Base-by-base conservation (phyloP, 2,329 filamentous ascomycete species). In the Fusarium lateritium region DNA sequence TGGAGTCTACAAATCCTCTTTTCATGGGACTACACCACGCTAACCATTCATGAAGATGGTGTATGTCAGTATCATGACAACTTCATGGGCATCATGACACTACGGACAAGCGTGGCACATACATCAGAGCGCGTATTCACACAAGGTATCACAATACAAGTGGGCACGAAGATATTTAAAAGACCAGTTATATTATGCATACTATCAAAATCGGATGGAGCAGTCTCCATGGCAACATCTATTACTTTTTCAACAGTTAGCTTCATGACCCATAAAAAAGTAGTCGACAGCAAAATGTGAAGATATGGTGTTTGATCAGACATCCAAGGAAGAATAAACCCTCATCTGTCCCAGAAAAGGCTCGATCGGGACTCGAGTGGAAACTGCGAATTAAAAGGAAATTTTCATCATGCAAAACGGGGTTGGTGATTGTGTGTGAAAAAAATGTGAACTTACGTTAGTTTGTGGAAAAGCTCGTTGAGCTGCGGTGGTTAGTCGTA, bases 301-400 rank as follows among this genome's bases (percentile, higher is more conserved):
- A 61, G 46, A 45, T 51, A 49, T 40, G 36, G 67, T 76, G 70
- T 77, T 74, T 74, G 69, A 82, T 91, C 88, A 91, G 89, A 91
- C 90, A 92, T 92, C 90, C 89, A 92, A 92, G 89, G 89, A 92
- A 91, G 89, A 77, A 78, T 83, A 79, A 78, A 79, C 89, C 85
- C 86, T 92, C 90, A 92, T 90, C 77, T 90, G 83, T 86, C 87
- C 85, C 86, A 82, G 81, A 82, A 83, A 85, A 88, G 89, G 89
- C 89, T 91, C 88, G 79, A 70, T 79, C 82, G 85, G 85, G 86
- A 86, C 89, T 92, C 89, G 85, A 92, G 91, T 92, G 91, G 89
- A 94, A 94, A 94, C 91, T 94, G 91, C 91, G 91, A 94, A 93
- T 92, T 85, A 88, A 83, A 85, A 80, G 87, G 89, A 85, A 86